Base-by-base conservation (phyloP, 2,329 filamentous ascomycete species). In the Hymenoscyphus linearis region DNA sequence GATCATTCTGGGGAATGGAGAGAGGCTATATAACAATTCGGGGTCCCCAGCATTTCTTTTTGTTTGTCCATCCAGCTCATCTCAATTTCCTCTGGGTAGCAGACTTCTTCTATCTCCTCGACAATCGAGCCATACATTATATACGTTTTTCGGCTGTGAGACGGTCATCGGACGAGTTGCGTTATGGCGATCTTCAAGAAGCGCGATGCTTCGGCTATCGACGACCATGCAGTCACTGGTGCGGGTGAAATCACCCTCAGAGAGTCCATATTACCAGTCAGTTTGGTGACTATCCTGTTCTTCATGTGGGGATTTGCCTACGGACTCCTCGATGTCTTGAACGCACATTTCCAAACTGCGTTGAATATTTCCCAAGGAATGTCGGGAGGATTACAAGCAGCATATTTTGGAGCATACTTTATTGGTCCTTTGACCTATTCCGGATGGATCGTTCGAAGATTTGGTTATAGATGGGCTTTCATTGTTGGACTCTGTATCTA, bases 301-400 rank as follows among this genome's bases (percentile, higher is more conserved):
- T 85, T 96, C 66, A 78, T 96, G 12, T 96, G 91, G 91, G 92
- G 92, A 0, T 88, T 96, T 61, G 92, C 91, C 0, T 96, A 96
- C 68, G 92, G 92, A 0, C 80, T 96, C 1, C 78, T 96, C 4
- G 91, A 93, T 69, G 88, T 88, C 0, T 81, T 96, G 37, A 96
- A 96, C 71, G 64, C 67, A 7, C 68, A 70, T 53, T 70, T 70
- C 53, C 68, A 82, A 80, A 40, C 85, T 82, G 34, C 85, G 89
- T 59, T 86, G 85, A 54, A 71, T 75, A 44, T 83, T 89, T 27
- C 68, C 80, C 52, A 89, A 88, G 66, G 63, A 25, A 80, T 82
- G 79, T 2, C 83, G 0, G 77, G 90, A 4, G 86, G 86, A 1
- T 80, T 91, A 36, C 89, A 88, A 37, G 86, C 82, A 64, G 82